These are phyloP conservation scores for Candida nitratophila DNA, from an alignment of 805 yeast species.

Conservation along the genomic window DNA sequence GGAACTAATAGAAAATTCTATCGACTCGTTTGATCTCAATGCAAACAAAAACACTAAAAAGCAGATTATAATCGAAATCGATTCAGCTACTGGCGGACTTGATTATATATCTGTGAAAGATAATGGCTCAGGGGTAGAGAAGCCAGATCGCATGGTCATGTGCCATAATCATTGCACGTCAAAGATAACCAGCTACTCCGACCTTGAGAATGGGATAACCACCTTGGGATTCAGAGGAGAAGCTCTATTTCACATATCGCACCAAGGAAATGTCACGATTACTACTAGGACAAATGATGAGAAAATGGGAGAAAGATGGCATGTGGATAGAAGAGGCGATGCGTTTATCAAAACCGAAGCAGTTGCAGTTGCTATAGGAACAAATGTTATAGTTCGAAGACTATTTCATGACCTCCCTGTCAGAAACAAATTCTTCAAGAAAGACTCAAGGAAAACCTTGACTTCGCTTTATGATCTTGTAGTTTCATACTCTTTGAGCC, in stretches of 20 bases:
- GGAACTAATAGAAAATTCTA: slow-evolving; percentile 34
- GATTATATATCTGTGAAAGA: slow-evolving; percentile 26
- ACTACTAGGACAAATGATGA: slow-evolving; percentile 25
- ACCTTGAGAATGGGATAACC: slow-evolving; percentile 20
- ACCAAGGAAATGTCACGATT: slow-evolving; percentile 23
- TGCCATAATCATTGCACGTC: slow-evolving; percentile 37
- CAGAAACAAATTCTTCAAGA: slow-evolving; percentile 23
- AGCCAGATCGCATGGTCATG: slow-evolving; percentile 24
- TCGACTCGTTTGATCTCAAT: slow-evolving; percentile 30
- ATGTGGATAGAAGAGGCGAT: slow-evolving; percentile 22
- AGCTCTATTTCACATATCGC: slow-evolving; percentile 34
- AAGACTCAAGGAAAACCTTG: slow-evolving; percentile 18
- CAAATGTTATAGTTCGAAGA: slow-evolving; percentile 25
- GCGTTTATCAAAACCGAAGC: slow-evolving; percentile 2
- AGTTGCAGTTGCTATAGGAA: slow-evolving; percentile 23
- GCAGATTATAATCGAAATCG: slow-evolving; percentile 31
- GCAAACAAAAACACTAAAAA: too few species aligned
- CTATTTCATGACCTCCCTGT: slow-evolving; percentile 28
- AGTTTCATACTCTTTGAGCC: slow-evolving; percentile 25
- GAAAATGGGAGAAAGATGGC: slow-evolving; percentile 29
- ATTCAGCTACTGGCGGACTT: slow-evolving; percentile 30
- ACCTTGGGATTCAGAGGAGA: slow-evolving; percentile 47
- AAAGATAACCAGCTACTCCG: slow-evolving; percentile 25
- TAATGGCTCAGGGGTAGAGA: slow-evolving; percentile 32
- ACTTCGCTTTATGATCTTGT: slow-evolving; percentile 19